These are phyloP conservation scores for Boletus smithii DNA, from an alignment of 1,284 basidiomycete genomes.

Conservation along the genomic window DNA sequence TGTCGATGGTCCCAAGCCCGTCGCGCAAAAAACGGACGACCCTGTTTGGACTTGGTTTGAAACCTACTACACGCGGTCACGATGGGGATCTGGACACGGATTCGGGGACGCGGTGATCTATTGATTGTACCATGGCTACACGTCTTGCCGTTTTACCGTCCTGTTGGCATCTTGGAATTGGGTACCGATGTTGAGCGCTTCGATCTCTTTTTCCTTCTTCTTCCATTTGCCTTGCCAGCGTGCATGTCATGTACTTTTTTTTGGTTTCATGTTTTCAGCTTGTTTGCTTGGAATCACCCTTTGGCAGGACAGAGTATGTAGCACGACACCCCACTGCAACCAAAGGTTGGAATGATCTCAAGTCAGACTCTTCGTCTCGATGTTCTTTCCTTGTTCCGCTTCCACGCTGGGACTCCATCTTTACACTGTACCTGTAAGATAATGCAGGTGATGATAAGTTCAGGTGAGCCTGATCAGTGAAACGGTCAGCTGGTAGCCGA, in stretches of 20 bases:
- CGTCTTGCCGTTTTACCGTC: background rate
- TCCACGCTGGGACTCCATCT: no score
- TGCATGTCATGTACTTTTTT: slow-evolving; percentile 10
- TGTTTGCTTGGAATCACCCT: background rate
- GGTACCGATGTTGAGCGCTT: background rate
- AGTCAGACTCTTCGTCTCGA: background rate
- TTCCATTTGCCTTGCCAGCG: background rate
- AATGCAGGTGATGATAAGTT: no score
- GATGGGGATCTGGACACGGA: background rate
- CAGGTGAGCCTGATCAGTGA: no score
- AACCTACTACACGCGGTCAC: background rate
- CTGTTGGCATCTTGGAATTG: background rate
- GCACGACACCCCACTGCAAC: background rate
- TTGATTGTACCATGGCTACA: background rate
- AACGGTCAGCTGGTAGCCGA: no score
- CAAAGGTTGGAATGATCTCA: background rate
- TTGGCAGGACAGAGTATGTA: background rate
- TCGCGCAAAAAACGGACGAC: slow-evolving; percentile 13
- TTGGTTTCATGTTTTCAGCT: slow-evolving; percentile 16
- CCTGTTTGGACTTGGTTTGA: slow-evolving; percentile 27
- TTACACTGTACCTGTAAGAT: no score
- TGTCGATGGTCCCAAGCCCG: slow-evolving; percentile 24
- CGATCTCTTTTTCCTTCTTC: background rate
- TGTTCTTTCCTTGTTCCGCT: background rate
- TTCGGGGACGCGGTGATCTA: slow-evolving; percentile 5